These are phyloP conservation scores for Ascoidea tarda DNA, from an alignment of 805 yeast species.

Conservation along the genomic window DNA sequence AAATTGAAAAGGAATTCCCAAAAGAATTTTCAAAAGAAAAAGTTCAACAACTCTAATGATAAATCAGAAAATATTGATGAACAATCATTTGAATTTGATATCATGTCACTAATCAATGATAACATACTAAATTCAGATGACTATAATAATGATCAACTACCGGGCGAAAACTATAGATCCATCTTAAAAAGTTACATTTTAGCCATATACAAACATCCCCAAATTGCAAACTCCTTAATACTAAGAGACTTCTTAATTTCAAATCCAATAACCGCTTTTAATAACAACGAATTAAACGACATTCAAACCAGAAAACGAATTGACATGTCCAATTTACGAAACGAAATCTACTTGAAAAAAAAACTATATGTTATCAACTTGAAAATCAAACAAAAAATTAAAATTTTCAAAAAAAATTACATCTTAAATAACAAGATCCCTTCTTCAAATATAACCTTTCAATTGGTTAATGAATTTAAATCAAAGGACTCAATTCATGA, in stretches of 20 bases:
- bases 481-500: constrained; percentile 34
- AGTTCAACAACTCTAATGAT: neutral
- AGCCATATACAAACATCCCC: constrained; percentile 34
- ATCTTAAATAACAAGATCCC: constrained; percentile 2
- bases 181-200: constrained; percentile 64
- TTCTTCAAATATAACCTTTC: constrained; percentile 36
- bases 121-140: constrained; percentile 4
- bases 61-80: neutral
- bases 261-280: constrained; percentile 22
- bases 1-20: neutral
- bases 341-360: constrained; percentile 60
- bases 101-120: constrained; percentile 5
- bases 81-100: constrained; percentile 2
- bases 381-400: constrained; percentile 16
- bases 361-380: constrained; percentile 29
- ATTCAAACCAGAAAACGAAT: constrained; percentile 40
- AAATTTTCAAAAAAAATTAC: constrained; percentile 5
- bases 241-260: constrained; percentile 39
- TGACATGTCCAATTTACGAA: constrained; percentile 46
- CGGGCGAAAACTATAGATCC: constrained; percentile 66
- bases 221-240: constrained; percentile 72
- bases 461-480: constrained; percentile 55
- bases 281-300: constrained; percentile 24
- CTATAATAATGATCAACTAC: constrained; percentile 20
- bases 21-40: neutral